These are phyloP conservation scores for Dalbergia cochinchinensis DNA, from an alignment of 306 rosid species.

Conservation along the genomic window DNA sequence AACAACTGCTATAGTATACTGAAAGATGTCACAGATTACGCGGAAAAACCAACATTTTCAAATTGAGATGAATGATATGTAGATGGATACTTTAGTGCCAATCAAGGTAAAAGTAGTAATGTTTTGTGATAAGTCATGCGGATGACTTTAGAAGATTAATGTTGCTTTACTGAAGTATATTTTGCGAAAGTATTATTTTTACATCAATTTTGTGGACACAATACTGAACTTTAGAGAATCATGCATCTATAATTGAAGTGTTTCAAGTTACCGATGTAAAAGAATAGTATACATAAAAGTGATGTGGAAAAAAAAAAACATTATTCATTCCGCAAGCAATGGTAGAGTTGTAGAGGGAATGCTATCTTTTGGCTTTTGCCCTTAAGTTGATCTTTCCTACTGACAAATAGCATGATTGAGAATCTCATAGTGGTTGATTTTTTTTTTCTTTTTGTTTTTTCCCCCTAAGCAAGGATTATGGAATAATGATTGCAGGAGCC, in stretches of 20 bases:
- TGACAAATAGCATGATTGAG: not conserved
- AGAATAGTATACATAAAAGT: no score
- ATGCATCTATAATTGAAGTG: no score
- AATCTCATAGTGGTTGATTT: not conserved
- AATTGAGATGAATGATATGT: not conserved
- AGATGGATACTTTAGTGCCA: not conserved
- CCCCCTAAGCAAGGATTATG: not conserved
- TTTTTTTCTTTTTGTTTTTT: not conserved
- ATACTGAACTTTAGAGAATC: no score
- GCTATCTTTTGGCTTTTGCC: conserved; percentile 31
- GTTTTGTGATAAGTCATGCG: not conserved
- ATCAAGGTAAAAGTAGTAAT: not conserved
- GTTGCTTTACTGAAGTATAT: not conserved
- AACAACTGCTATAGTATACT: not conserved
- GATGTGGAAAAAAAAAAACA: no score
- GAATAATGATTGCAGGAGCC: not conserved
- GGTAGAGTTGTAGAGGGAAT: not conserved
- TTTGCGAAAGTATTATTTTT: no score
- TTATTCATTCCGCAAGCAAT: no score
- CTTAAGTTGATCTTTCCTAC: conserved; percentile 1
- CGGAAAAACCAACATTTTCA: not conserved
- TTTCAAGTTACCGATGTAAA: no score
- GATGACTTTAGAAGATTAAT: conserved; percentile 27
- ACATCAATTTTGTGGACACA: no score
- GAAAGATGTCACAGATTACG: not conserved